Evolutionary conservation across 257 asterid species (phyloP).

Genomic region (Leonotis leonurus): DNA sequence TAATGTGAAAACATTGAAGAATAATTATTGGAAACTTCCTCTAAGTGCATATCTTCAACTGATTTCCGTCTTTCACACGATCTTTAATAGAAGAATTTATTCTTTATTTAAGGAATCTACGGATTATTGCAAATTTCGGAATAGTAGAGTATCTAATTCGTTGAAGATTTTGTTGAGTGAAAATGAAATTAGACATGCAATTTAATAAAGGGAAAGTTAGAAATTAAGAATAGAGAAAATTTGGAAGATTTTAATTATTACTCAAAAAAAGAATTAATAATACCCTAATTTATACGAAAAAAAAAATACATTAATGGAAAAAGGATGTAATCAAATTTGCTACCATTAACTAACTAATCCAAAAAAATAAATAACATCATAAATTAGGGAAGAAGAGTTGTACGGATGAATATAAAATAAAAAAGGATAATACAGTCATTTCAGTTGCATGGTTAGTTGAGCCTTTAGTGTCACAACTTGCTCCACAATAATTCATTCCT

Average conservation of each 20-base stretch:
- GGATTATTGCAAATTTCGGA: neutral
- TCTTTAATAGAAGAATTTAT: neutral
- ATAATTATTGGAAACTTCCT: neutral
- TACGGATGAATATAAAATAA: neutral
- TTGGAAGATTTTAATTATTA: no score
- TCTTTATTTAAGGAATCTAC: neutral
- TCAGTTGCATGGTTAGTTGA: conserved; percentile 2
- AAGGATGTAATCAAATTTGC: no score
- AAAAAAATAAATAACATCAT: neutral
- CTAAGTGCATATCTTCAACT: neutral
- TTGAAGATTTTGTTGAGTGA: no score
- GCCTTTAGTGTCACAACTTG: neutral
- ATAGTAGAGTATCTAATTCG: no score
- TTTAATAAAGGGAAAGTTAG: no score
- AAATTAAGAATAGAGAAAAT: no score
- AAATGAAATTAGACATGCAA: no score
- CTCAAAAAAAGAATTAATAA: no score
- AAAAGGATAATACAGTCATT: neutral
- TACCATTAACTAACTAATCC: no score
- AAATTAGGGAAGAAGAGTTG: neutral
- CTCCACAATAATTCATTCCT: conserved; percentile 10
- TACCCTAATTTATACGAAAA: no score
- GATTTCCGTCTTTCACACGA: no score
- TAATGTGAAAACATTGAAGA: neutral
- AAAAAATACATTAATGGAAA: no score